These are phyloP conservation scores for Pyrenopolyporus hunteri DNA, from an alignment of 495 filamentous ascomycete species.

Conservation along the genomic window DNA sequence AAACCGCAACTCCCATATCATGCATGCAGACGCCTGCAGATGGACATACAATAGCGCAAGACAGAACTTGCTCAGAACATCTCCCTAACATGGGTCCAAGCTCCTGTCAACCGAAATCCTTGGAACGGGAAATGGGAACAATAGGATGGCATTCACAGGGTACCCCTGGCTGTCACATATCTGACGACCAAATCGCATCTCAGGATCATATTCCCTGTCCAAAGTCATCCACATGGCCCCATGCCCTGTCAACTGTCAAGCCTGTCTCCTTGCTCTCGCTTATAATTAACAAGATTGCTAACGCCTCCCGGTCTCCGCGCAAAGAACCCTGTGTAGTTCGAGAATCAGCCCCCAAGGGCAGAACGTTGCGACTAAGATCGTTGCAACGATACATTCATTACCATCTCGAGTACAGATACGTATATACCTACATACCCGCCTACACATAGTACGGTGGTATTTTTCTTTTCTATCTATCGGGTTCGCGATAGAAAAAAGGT, in stretches of 20 bases:
- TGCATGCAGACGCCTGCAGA: not conserved
- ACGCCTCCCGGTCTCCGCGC: slow-evolving; percentile 21
- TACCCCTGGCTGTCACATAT: slow-evolving; percentile 33
- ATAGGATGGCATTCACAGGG: slow-evolving; percentile 33
- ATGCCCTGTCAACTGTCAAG: slow-evolving; percentile 38
- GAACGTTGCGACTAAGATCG: slow-evolving; percentile 38
- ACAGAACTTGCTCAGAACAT: slow-evolving; percentile 1
- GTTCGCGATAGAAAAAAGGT: not conserved
- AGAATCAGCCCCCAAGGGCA: slow-evolving; percentile 30
- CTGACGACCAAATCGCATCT: slow-evolving; percentile 38
- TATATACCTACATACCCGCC: not conserved
- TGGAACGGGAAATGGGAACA: slow-evolving; percentile 37
- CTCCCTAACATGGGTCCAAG: slow-evolving; percentile 20
- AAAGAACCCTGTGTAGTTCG: slow-evolving; percentile 13
- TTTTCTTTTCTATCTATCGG: not conserved
- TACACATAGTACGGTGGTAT: too few species aligned
- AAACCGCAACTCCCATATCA: not conserved
- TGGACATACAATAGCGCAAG: not conserved
- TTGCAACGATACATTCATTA: slow-evolving; percentile 10
- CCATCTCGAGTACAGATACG: not conserved
- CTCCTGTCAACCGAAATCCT: slow-evolving; percentile 34
- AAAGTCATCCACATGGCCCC: slow-evolving; percentile 10
- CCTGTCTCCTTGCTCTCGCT: slow-evolving; percentile 30
- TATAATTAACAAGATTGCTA: slow-evolving; percentile 36
- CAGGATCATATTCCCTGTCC: slow-evolving; percentile 35